These are phyloP conservation scores for Priceomyces carsonii DNA, from an alignment of 805 yeast species.

Conservation along the genomic window DNA sequence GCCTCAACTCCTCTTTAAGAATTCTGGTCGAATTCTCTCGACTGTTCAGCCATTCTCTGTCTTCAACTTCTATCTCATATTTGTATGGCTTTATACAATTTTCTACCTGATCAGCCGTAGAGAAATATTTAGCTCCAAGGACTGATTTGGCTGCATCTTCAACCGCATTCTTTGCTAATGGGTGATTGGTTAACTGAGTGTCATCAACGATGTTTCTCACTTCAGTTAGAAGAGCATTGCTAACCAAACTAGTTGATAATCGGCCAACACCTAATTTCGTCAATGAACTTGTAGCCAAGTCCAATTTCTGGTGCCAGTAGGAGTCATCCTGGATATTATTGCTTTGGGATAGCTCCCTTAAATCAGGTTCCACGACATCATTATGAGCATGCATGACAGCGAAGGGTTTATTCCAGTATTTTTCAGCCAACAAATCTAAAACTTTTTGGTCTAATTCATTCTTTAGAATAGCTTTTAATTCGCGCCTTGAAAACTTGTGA, in stretches of 20 bases:
- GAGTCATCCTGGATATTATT: constrained; percentile 58
- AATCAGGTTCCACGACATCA: constrained; percentile 42
- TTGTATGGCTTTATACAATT: constrained; percentile 97
- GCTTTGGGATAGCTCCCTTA: constrained; percentile 57
- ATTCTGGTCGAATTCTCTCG: constrained; percentile 74
- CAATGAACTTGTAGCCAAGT: constrained; percentile 75
- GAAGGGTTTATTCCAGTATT: constrained; percentile 84
- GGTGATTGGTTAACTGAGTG: constrained; percentile 81
- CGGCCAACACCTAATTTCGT: constrained; percentile 96
- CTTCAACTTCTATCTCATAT: constrained; percentile 95
- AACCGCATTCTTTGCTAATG: constrained; percentile 79
- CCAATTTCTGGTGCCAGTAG: constrained; percentile 87
- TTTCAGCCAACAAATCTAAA: constrained; percentile 79
- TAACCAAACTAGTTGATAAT: constrained; percentile 76
- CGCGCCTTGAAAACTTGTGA: constrained; percentile 77
- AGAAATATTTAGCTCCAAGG: constrained; percentile 72
- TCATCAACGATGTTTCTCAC: constrained; percentile 69
- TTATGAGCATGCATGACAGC: constrained; percentile 15
- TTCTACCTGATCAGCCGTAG: constrained; percentile 98
- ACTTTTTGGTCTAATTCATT: constrained; percentile 88
- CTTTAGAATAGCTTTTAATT: constrained; percentile 74
- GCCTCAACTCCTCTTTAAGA: constrained; percentile 80
- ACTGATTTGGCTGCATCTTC: constrained; percentile 83
- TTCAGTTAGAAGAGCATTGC: constrained; percentile 77
- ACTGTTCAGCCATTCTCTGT: constrained; percentile 86